Evolutionary conservation across 495 filamentous ascomycete genomes (phyloP).

Genomic region (Daldinia grandis): DNA sequence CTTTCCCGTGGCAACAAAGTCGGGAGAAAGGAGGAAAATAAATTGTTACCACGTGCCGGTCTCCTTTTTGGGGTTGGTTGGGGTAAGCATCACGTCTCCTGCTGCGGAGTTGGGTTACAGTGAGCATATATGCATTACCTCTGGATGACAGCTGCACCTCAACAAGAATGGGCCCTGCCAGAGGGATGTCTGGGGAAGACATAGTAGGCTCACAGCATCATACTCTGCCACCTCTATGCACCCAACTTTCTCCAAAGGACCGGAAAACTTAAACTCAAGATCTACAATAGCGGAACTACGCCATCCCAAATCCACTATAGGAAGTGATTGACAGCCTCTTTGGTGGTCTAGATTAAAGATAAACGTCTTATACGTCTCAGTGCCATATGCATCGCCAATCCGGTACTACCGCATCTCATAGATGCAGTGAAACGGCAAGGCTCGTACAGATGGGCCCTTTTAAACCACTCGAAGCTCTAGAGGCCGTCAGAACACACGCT

Average conservation of each 20-base stretch:
- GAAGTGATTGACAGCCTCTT: constrained; percentile 35
- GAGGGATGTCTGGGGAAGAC: not conserved
- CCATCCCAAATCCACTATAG: constrained; percentile 21
- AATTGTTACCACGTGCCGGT: constrained; percentile 41
- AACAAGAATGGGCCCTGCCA: constrained; percentile 16
- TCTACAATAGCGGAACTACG: constrained; percentile 30
- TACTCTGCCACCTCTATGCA: constrained; percentile 3
- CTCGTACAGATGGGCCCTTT: not conserved
- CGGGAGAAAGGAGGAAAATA: constrained; percentile 39
- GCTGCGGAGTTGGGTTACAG: constrained; percentile 21
- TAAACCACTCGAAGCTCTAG: constrained; percentile 8
- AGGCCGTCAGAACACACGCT: constrained; percentile 7
- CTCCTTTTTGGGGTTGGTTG: constrained; percentile 33
- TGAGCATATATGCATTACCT: constrained; percentile 23
- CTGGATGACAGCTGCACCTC: constrained; percentile 34
- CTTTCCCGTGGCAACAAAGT: constrained; percentile 37
- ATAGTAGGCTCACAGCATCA: constrained; percentile 5
- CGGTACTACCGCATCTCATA: constrained; percentile 25
- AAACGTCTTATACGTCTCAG: constrained; percentile 25
- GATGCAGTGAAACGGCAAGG: constrained; percentile 34
- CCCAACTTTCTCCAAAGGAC: constrained; percentile 22
- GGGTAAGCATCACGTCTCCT: constrained; percentile 5
- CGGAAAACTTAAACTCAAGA: constrained; percentile 21
- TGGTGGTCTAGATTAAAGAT: constrained; percentile 35
- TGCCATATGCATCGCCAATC: constrained; percentile 19